Evolutionary conservation across 192 early-diverging fungal genomes (phyloP).

Genomic region (Martensiomyces pterosporus): DNA sequence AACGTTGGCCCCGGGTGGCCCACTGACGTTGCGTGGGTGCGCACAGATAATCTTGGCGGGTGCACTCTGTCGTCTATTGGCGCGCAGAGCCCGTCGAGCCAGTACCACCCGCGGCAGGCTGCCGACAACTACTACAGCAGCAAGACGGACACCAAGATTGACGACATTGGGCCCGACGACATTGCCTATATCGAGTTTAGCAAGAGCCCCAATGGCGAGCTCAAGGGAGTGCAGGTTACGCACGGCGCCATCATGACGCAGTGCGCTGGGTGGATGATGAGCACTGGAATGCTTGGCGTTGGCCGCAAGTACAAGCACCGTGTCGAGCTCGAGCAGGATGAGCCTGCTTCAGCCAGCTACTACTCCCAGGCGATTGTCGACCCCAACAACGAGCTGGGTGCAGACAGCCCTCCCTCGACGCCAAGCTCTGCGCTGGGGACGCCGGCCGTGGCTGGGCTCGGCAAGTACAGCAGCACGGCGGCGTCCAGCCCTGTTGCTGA

Average conservation of each 20-base stretch:
- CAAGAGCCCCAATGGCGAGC: conserved; percentile 75
- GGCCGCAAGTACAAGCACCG: conserved; percentile 48
- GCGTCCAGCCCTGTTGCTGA: conserved; percentile 4
- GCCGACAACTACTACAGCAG: conserved; percentile 7
- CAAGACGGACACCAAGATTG: conserved; percentile 19
- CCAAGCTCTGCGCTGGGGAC: conserved; percentile 9
- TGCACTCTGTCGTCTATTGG: conserved; percentile 47
- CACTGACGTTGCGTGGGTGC: conserved; percentile 69
- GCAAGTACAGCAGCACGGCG: conserved; percentile 4
- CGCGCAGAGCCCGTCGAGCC: conserved; percentile 18
- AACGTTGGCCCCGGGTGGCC: conserved; percentile 61
- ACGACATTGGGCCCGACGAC: conserved; percentile 41
- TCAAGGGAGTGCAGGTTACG: conserved; percentile 78
- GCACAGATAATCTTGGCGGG: conserved; percentile 73
- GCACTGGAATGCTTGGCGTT: conserved; percentile 41
- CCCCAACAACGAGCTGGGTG: conserved; percentile 10
- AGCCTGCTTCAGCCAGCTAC: conserved; percentile 1
- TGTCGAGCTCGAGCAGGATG: conserved; percentile 32
- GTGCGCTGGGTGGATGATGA: conserved; percentile 49
- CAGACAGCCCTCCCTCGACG: conserved; percentile 12
- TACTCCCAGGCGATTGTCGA: conserved; percentile 28
- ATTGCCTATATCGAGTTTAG: conserved; percentile 83
- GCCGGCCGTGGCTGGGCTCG: neutral
- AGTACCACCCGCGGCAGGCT: conserved; percentile 19
- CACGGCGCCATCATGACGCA: conserved; percentile 74